Percentiles rank a stretch among this genome's conserved stretches.
Evolutionary conservation across 129 eudicot species (phyloP).

Genomic region (Kitagawia praeruptora): DNA sequence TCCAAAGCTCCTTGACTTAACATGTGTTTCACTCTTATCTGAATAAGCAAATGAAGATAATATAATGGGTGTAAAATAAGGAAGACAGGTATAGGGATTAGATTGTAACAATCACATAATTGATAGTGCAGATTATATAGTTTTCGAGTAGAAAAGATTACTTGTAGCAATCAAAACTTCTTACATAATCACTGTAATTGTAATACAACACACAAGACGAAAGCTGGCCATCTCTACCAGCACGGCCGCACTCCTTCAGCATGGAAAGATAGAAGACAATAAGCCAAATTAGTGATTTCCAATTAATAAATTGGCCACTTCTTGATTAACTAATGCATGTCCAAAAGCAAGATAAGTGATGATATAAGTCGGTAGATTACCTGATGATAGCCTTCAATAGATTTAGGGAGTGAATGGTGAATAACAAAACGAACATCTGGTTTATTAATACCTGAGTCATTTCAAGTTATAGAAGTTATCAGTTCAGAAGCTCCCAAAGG

Average conservation of each 20-base stretch:
- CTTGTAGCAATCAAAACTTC: conserved; percentile 34
- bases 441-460: conserved; percentile 76
- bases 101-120: background rate
- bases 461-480: conserved; percentile 20
- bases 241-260: conserved; percentile 96
- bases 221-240: conserved; percentile 94
- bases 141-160: conserved; percentile 3
- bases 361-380: conserved; percentile 21
- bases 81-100: background rate
- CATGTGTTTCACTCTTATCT: conserved; percentile 98
- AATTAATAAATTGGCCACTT: conserved; percentile 8
- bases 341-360: conserved; percentile 10
- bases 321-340: background rate
- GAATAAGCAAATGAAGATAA: background rate
- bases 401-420: conserved; percentile 96
- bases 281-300: background rate
- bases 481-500: conserved; percentile 7
- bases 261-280: conserved; percentile 1
- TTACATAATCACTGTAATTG: conserved; percentile 92
- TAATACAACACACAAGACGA: conserved; percentile 86
- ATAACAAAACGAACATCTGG: conserved; percentile 98
- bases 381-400: conserved; percentile 99
- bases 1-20: conserved; percentile 72
- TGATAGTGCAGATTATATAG: background rate
- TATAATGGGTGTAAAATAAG: background rate